Evolutionary conservation across 2,329 filamentous ascomycete species (phyloP), one percentile per base, ranked within the genome.

Genomic region (Trichocomaceae sp.): DNA sequence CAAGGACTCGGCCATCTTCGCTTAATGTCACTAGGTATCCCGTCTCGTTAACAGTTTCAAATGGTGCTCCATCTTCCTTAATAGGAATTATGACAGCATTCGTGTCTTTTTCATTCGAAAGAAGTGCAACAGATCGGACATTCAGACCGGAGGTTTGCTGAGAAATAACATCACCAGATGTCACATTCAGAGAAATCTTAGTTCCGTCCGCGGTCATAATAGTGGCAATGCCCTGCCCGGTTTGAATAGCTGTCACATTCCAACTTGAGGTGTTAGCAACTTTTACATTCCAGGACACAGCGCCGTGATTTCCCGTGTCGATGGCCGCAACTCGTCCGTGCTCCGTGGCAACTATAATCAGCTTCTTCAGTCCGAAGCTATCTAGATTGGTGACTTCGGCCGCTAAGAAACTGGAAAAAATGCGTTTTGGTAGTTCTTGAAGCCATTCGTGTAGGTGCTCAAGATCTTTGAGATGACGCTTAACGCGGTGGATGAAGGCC

Each of bases 401-500:
- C 6, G 72, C 62, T 8, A 85, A 66, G 15, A 89, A 75, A 60
- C 83, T 85, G 58, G 80, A 80, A 2, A 90, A 64, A 13, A 96
- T 72, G 22, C 84, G 83, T 44, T 78, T 73, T 4, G 90, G 90
- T 9, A 96, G 76, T 15, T 77, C 77, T 58, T 83, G 79, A 2
- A 95, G 71, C 72, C 86, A 95, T 0, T 77, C 80, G 0, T 91
- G 91, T 3, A 97, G 78, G 56, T 70, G 55, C 62, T 87, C 77
- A 39, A 96, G 77, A 60, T 96, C 93, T 46, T 83, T 78, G 13
- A 90, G 64, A 66, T 99, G 93, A 46, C 93, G 87, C 59, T 81
- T 86, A 13, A 96, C 79, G 13, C 93, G 86, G 72, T 96, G 90
- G 26, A 92, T 74, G 65, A 96, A 99, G n/a, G 93, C 93, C 10